Percentiles rank a stretch among this genome's conserved stretches.
These are phyloP conservation scores for Phlyctochytrium bullatum DNA, from an alignment of 192 early-diverging fungal genomes.

Conservation along the genomic window DNA sequence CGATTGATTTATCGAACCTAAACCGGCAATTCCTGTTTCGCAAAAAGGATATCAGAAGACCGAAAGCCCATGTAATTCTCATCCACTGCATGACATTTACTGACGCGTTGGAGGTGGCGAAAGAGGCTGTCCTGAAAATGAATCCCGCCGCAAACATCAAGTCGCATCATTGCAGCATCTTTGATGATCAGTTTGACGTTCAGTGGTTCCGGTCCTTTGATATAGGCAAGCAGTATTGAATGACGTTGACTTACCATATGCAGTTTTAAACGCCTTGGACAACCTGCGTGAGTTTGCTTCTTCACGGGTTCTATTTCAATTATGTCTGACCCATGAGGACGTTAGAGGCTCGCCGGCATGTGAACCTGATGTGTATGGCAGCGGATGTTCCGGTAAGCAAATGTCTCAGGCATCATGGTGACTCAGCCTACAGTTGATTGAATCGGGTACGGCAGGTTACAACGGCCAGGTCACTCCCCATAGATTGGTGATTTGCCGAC, in stretches of 20 bases:
- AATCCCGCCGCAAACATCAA: constrained; percentile 77
- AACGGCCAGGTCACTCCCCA: constrained; percentile 88
- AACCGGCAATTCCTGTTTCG: constrained; percentile 99
- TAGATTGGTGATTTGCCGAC: constrained; percentile 51
- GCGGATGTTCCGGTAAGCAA: constrained; percentile 65
- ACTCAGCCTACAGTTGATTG: constrained; percentile 57
- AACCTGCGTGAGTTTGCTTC: constrained; percentile 68
- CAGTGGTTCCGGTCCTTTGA: constrained; percentile 88
- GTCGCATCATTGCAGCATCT: constrained; percentile 85
- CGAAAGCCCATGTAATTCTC: constrained; percentile 80
- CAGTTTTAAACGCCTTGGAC: constrained; percentile 92
- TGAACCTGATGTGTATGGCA: constrained; percentile 94
- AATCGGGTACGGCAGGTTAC: constrained; percentile 96
- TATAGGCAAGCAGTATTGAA: constrained; percentile 29
- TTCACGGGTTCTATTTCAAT: no score
- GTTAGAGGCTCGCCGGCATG: constrained; percentile 84
- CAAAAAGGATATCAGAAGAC: constrained; percentile 84
- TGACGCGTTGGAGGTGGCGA: constrained; percentile 63
- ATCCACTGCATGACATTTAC: neutral
- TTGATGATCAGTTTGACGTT: constrained; percentile 76
- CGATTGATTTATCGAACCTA: constrained; percentile 96
- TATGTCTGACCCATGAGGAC: no score
- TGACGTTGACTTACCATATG: neutral
- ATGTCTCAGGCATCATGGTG: neutral
- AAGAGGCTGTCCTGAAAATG: constrained; percentile 77